Conservation (phyloP, 2,329 filamentous ascomycete species). For the Beauveria australis region DNA sequence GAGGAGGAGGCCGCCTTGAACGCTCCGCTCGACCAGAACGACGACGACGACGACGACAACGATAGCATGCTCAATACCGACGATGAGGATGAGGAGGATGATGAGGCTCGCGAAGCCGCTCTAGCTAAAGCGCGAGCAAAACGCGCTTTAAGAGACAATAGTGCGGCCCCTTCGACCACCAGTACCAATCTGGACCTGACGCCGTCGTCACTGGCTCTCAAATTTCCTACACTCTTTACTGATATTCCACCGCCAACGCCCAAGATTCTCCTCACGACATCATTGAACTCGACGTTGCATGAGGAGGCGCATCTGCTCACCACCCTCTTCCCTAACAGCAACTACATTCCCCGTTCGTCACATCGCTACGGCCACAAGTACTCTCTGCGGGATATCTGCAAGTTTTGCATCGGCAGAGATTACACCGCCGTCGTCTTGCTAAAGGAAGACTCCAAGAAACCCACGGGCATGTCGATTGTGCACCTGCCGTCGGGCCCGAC, state of each 20-base stretch:
- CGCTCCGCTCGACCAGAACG: conserved; percentile 26
- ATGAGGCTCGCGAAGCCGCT: conserved; percentile 36
- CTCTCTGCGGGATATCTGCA: conserved; percentile 80
- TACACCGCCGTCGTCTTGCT: conserved; percentile 81
- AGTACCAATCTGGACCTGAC: conserved; percentile 58
- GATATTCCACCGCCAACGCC: conserved; percentile 54
- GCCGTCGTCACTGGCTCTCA: conserved; percentile 48
- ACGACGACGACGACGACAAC: conserved; percentile 37
- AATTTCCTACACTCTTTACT: conserved; percentile 55
- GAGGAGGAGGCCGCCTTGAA: conserved; percentile 40
- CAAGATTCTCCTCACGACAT: conserved; percentile 88
- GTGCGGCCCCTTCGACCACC: conserved; percentile 49
- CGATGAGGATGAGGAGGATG: conserved; percentile 44
- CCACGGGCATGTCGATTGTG: conserved; percentile 73
- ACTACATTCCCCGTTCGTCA: conserved; percentile 78
- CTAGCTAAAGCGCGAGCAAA: conserved; percentile 36
- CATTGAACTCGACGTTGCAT: conserved; percentile 81
- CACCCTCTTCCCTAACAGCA: conserved; percentile 73
- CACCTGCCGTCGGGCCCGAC: conserved; percentile 80
- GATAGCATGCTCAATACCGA: conserved; percentile 76
- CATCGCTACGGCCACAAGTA: conserved; percentile 87
- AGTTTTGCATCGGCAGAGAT: conserved; percentile 71
- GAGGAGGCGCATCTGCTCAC: conserved; percentile 71
- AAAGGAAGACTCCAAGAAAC: conserved; percentile 82
- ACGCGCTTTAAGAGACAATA: conserved; percentile 39